Percentiles rank a stretch among this genome's conserved stretches.
Conservation (phyloP, 306 rosid species). For the Glycine latifolia region DNA sequence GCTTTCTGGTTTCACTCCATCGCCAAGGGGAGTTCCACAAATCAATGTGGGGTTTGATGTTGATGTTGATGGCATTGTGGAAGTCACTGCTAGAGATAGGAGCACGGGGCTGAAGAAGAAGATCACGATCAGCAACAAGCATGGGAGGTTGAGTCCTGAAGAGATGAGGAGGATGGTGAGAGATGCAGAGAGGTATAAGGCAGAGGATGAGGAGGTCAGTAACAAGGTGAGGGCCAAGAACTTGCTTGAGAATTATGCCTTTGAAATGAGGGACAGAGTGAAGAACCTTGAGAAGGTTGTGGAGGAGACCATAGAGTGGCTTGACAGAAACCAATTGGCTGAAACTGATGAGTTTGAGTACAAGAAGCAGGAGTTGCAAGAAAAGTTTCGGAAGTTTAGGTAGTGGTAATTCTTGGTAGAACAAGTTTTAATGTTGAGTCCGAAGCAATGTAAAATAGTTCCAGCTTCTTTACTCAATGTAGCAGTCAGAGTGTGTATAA, state of each 20-base stretch:
- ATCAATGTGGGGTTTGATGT: conserved; percentile 51
- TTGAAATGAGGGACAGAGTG: conserved; percentile 41
- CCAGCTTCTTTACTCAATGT: conserved; percentile 12
- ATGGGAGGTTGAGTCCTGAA: conserved; percentile 49
- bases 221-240: conserved; percentile 53
- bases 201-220: conserved; percentile 49
- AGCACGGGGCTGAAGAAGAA: conserved; percentile 35
- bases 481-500: background rate
- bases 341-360: conserved; percentile 53
- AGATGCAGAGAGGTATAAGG: conserved; percentile 47
- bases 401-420: background rate
- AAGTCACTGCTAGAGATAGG: conserved; percentile 46
- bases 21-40: conserved; percentile 32
- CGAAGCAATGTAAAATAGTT: conserved; percentile 41
- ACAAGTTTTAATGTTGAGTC: background rate
- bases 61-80: conserved; percentile 50
- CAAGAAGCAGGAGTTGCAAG: conserved; percentile 48
- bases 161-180: conserved; percentile 55
- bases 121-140: conserved; percentile 50
- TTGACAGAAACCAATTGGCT: conserved; percentile 55
- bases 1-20: conserved; percentile 24
- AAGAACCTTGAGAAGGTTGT: conserved; percentile 45
- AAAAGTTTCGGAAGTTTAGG: background rate
- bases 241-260: conserved; percentile 50
- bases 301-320: conserved; percentile 53